phyloP scores from a whole-genome alignment of 768 basidiomycete species.

The Agrocybe praecox region DNA sequence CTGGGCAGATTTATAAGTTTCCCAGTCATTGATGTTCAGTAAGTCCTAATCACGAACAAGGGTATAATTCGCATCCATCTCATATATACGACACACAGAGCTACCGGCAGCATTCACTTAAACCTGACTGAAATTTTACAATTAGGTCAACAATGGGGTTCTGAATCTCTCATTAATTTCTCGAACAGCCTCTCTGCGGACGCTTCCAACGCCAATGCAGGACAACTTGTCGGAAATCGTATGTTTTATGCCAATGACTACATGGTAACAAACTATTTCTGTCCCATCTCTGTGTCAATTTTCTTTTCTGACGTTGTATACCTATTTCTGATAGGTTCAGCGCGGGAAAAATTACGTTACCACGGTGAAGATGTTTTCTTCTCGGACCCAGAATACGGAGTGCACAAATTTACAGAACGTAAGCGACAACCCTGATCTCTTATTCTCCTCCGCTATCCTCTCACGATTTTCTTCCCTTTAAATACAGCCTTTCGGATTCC shows the following conservation, averaged over 20 bases:
- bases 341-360: slow-evolving; percentile 61
- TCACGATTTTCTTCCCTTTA: background rate
- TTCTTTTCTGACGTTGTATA: background rate
- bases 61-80: background rate
- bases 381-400: slow-evolving; percentile 61
- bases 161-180: slow-evolving; percentile 39
- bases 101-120: slow-evolving; percentile 57
- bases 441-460: background rate
- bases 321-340: slow-evolving; percentile 48
- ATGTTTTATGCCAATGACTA: slow-evolving; percentile 73
- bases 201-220: slow-evolving; percentile 52
- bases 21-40: slow-evolving; percentile 53
- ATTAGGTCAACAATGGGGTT: slow-evolving; percentile 57
- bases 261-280: slow-evolving; percentile 50
- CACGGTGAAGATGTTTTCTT: slow-evolving; percentile 65
- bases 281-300: background rate
- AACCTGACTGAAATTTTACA: slow-evolving; percentile 53
- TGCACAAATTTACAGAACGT: slow-evolving; percentile 69
- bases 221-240: slow-evolving; percentile 53
- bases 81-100: slow-evolving; percentile 37
- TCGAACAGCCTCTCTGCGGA: slow-evolving; percentile 36
- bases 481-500: slow-evolving; percentile 61
- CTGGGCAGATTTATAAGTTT: slow-evolving; percentile 70
- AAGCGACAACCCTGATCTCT: slow-evolving; percentile 10
- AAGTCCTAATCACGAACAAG: slow-evolving; percentile 10